Evolutionary conservation across 148 eudicot species (phyloP).

Genomic region (Polygonum maritimum): DNA sequence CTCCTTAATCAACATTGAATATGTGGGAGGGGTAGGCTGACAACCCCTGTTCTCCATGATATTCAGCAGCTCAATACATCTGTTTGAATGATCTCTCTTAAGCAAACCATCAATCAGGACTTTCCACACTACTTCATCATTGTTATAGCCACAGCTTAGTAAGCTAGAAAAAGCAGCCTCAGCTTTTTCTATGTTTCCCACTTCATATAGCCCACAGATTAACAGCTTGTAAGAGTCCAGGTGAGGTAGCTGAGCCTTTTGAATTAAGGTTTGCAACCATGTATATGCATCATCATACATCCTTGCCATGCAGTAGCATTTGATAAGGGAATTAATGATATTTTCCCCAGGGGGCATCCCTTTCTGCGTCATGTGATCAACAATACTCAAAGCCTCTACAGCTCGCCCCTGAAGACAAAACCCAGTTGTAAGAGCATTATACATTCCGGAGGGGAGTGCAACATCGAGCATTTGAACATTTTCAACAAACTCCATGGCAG

Average conservation of each 20-base stretch:
- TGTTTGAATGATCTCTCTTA: constrained; percentile 41
- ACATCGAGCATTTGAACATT: constrained; percentile 51
- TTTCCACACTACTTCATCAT: constrained; percentile 86
- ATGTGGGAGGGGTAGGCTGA: constrained; percentile 44
- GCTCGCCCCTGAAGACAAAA: constrained; percentile 54
- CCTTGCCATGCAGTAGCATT: constrained; percentile 50
- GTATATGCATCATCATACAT: constrained; percentile 44
- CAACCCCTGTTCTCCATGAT: constrained; percentile 61
- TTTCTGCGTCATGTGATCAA: constrained; percentile 44
- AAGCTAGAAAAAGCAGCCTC: constrained; percentile 44
- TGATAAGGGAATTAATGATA: constrained; percentile 40
- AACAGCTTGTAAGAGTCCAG: constrained; percentile 42
- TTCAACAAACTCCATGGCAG: constrained; percentile 41
- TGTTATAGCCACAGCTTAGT: constrained; percentile 50
- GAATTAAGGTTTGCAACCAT: constrained; percentile 33
- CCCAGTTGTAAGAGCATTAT: constrained; percentile 41
- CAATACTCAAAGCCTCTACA: constrained; percentile 46
- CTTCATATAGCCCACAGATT: constrained; percentile 60
- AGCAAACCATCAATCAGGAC: constrained; percentile 67
- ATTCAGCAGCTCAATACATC: constrained; percentile 47
- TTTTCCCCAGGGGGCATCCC: constrained; percentile 48
- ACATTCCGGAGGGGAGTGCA: constrained; percentile 32
- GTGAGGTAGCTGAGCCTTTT: constrained; percentile 40
- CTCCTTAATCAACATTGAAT: constrained; percentile 36
- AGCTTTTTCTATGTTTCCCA: constrained; percentile 39